Evolutionary conservation across 768 basidiomycete species (phyloP).

Genomic region (Boletus subcaerulescens): DNA sequence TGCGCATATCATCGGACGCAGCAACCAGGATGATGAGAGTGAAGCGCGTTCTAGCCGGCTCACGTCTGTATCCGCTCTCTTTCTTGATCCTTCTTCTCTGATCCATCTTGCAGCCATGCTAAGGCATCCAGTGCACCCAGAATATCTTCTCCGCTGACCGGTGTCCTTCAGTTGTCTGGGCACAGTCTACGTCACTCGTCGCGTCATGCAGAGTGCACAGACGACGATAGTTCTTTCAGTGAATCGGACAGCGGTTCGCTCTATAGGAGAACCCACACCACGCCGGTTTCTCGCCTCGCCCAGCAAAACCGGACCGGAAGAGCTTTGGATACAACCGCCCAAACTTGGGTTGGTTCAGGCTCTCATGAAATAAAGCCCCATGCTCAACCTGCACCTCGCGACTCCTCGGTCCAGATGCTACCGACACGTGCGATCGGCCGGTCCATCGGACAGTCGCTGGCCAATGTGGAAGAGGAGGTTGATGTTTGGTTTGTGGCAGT

Average conservation of each 20-base stretch:
- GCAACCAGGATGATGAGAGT: conserved; percentile 2
- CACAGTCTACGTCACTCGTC: neutral
- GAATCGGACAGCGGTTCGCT: neutral
- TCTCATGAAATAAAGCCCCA: conserved; percentile 14
- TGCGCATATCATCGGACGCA: neutral
- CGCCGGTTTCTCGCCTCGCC: neutral
- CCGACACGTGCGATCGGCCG: neutral
- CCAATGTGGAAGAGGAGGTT: neutral
- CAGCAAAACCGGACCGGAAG: neutral
- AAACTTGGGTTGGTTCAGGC: neutral
- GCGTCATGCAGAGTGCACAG: neutral
- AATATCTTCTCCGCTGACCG: conserved; percentile 13
- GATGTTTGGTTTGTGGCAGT: conserved; percentile 9
- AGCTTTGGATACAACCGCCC: neutral
- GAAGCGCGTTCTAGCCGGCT: neutral
- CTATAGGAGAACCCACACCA: neutral
- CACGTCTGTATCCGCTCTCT: conserved; percentile 9
- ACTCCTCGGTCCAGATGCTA: neutral
- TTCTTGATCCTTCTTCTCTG: neutral
- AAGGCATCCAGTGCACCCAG: neutral
- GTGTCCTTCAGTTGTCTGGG: conserved; percentile 1
- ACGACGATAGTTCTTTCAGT: neutral
- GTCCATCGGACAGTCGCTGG: neutral
- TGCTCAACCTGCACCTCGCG: neutral
- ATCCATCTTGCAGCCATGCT: conserved; percentile 5